Evolutionary conservation across 1,284 basidiomycete genomes (phyloP), one percentile per base, ranked within the genome.

Genomic region (Salmacisia buchloeana): DNA sequence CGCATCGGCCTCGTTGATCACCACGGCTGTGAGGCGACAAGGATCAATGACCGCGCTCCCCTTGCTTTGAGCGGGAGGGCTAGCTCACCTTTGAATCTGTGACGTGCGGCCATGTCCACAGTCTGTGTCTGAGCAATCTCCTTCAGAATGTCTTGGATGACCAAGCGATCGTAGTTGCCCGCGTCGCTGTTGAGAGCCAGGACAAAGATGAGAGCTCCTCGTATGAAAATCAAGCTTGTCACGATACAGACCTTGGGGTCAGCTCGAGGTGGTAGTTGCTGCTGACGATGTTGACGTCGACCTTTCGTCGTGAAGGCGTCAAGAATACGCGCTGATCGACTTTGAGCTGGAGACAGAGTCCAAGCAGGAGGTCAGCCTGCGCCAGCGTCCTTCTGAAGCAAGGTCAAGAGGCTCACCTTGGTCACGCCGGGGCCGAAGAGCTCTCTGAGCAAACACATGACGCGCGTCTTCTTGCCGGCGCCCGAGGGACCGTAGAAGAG

Each of bases 111-210:
- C 69, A 96, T 81, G 81, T 99, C 94, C 6, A 99, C 92, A 78
- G 97, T 94, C 78, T 98, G 94, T 2, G 94, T 99, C 81, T 97
- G 94, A 2, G 96, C 96, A 74, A 98, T 97, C 81, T 98, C 94
- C 81, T 98, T 98, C 66, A 98, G 82, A 60, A 98, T 87, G 72
- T 98, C 94, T 78, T 98, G 96, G 59, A 98, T 94, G 54, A 98
- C 91, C 0, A 94, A 86, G 65, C 96, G 84, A 80, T 99, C 94
- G 76, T 91, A 97, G 78, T 89, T 94, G 9, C 94, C 96, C 0
- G 94, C 93, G 82, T 99, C 94, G 71, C 92, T 94, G 78, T 34
- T 43, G 29, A 27, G n/a, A 45, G 25, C 12, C 46, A 35, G 46
- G 25, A 33, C 43, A 58, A 13, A 41, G n/a, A 49, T 2, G 59